These are phyloP conservation scores for Fallopia convolvulus DNA, from an alignment of 148 eudicot species.

Conservation along the genomic window DNA sequence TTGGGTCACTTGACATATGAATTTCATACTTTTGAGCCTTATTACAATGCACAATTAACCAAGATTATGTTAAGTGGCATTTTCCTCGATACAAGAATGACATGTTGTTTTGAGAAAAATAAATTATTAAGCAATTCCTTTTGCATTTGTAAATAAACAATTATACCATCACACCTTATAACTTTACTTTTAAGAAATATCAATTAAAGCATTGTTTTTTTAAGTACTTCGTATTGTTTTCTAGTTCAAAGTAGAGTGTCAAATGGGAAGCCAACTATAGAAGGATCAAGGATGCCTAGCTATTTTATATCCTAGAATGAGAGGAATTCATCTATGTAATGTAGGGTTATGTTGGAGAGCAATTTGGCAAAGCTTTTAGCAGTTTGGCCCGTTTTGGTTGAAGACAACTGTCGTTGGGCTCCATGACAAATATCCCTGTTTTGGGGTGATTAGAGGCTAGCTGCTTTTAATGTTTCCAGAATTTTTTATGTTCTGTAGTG, in stretches of 20 bases:
- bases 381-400: neutral
- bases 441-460: constrained; percentile 2
- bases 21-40: neutral
- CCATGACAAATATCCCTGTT: neutral
- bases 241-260: too few species aligned
- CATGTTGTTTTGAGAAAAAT: too few species aligned
- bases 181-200: neutral
- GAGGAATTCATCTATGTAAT: neutral
- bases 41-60: too few species aligned
- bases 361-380: neutral
- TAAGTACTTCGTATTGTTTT: neutral
- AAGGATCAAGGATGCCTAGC: too few species aligned
- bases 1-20: neutral
- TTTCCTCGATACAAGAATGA: too few species aligned
- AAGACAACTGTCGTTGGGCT: neutral
- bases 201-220: neutral
- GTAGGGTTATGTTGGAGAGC: neutral
- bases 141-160: neutral
- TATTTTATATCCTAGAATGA: neutral
- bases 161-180: neutral
- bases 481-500: neutral
- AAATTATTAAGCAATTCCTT: too few species aligned
- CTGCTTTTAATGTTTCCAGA: neutral
- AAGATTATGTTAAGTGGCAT: too few species aligned
- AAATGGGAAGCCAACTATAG: too few species aligned